Conservation (phyloP, 169 alveolate genomes). For the Plasmodium knowlesi region DNA sequence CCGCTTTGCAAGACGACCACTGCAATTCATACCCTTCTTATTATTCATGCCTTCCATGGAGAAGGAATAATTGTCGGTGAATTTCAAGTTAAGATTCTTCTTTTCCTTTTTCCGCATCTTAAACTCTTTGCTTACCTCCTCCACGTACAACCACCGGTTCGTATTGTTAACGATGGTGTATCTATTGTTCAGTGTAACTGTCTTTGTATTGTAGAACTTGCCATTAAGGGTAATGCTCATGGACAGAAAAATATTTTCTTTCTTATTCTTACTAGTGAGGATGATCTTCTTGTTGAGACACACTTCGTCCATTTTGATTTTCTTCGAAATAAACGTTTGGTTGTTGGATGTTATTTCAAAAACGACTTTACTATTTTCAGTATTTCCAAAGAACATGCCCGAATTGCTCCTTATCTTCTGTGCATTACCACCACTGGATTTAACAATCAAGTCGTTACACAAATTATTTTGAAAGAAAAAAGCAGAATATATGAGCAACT, state of each 20-base stretch:
- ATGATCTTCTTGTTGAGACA: conserved; percentile 58
- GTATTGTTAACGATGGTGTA: conserved; percentile 57
- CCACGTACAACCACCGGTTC: conserved; percentile 15
- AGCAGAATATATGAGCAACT: conserved; percentile 15
- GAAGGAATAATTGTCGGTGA: neutral
- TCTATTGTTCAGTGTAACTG: conserved; percentile 34
- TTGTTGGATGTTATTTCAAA: conserved; percentile 21
- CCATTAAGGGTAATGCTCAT: conserved; percentile 52
- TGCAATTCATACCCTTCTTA: neutral
- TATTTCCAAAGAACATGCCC: conserved; percentile 35
- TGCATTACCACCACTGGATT: conserved; percentile 17
- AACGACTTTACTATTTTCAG: conserved; percentile 19
- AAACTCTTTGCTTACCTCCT: conserved; percentile 54
- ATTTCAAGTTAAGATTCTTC: conserved; percentile 2
- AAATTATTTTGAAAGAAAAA: conserved; percentile 61
- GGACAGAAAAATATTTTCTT: conserved; percentile 42
- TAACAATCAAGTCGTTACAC: conserved; percentile 17
- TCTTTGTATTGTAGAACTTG: conserved; percentile 33
- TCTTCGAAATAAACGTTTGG: conserved; percentile 14
- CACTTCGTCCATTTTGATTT: conserved; percentile 40
- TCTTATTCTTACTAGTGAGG: conserved; percentile 23
- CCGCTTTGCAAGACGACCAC: neutral
- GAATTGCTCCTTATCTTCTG: conserved; percentile 23
- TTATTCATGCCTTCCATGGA: neutral
- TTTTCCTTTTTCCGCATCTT: conserved; percentile 46